A percentile compares a stretch with the other conserved stretches of the same genome.
Conservation (phyloP, 345 rosid genomes). For the Dimocarpus longan region DNA sequence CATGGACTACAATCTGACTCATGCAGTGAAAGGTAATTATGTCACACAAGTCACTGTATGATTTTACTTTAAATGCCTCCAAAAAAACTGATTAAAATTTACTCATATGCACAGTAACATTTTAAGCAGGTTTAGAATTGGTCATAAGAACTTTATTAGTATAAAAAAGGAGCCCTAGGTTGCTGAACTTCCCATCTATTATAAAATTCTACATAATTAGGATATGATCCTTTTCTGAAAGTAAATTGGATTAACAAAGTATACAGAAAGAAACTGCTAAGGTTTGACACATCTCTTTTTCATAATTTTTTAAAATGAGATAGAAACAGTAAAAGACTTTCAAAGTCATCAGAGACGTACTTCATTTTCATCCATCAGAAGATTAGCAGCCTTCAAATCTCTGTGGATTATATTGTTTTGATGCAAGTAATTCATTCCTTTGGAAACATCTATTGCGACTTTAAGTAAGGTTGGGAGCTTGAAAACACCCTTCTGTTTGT, state of each 20-base stretch:
- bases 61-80: not conserved
- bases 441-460: constrained; percentile 91
- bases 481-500: constrained; percentile 88
- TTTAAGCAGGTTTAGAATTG: not conserved
- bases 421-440: constrained; percentile 98
- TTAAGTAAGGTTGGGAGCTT: constrained; percentile 86
- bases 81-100: not conserved
- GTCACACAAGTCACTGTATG: not conserved
- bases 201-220: not conserved
- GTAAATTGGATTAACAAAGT: not conserved
- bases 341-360: constrained; percentile 42
- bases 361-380: constrained; percentile 97
- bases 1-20: not conserved
- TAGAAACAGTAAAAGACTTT: not conserved
- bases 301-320: not conserved
- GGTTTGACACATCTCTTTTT: not conserved
- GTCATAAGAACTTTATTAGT: not conserved
- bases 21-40: not conserved
- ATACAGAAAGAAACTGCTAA: not conserved
- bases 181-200: not conserved
- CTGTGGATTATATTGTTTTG: constrained; percentile 94
- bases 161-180: not conserved
- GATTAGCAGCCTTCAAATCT: constrained; percentile 96
- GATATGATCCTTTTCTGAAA: not conserved
- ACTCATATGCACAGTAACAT: not conserved